Conservation (phyloP, 2,329 filamentous ascomycete genomes). For the Pseudocercospora pini-densiflorae region DNA sequence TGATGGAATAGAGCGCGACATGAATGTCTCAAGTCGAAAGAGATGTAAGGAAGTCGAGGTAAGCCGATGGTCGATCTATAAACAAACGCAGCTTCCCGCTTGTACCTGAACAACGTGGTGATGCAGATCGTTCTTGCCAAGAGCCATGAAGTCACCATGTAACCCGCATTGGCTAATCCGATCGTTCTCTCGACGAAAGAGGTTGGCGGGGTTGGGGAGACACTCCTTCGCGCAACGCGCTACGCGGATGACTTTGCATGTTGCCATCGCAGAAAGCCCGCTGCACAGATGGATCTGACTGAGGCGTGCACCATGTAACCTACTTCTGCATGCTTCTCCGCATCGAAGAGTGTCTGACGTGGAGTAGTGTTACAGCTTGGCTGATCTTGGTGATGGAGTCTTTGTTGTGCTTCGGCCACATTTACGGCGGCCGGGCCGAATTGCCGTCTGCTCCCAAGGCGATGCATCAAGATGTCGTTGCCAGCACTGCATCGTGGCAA, state of each 20-base stretch:
- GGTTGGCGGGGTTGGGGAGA: neutral
- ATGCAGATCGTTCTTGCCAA: neutral
- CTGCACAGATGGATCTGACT: neutral
- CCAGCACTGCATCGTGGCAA: too few relatives aligned
- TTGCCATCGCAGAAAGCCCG: neutral
- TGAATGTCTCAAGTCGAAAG: neutral
- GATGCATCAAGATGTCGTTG: too few relatives aligned
- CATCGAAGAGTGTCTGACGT: neutral
- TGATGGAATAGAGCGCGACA: neutral
- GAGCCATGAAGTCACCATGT: neutral
- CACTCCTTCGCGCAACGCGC: neutral
- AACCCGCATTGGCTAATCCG: neutral
- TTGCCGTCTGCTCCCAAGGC: too few relatives aligned
- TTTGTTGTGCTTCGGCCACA: neutral
- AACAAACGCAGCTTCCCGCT: neutral
- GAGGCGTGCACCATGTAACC: neutral
- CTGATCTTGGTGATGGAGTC: neutral
- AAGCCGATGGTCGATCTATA: neutral
- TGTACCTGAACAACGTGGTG: neutral
- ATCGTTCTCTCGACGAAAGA: neutral
- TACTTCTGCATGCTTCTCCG: neutral
- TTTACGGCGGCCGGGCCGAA: too few relatives aligned
- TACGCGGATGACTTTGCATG: neutral
- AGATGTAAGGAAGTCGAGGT: neutral
- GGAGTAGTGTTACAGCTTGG: neutral